These are phyloP conservation scores for Monosporascus cannonballus DNA, from an alignment of 2,329 filamentous ascomycete genomes.

Conservation along the genomic window DNA sequence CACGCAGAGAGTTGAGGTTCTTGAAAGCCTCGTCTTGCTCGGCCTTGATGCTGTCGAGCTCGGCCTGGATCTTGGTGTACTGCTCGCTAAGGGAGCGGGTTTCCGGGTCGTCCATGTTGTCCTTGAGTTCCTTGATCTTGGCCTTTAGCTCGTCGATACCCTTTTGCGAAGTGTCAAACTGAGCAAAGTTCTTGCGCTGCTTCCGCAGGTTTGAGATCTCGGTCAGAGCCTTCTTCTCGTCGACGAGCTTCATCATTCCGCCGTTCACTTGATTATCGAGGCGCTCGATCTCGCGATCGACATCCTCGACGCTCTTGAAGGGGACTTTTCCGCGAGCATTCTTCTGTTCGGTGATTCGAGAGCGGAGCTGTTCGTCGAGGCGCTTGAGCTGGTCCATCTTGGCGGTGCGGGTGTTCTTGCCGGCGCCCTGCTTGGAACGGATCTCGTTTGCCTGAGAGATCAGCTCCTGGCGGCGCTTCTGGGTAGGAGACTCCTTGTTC, in stretches of 20 bases:
- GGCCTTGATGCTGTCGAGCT: conserved; percentile 84
- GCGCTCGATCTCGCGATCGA: conserved; percentile 74
- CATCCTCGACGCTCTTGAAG: conserved; percentile 83
- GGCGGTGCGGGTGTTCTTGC: conserved; percentile 73
- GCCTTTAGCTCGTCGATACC: conserved; percentile 80
- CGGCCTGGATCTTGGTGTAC: conserved; percentile 78
- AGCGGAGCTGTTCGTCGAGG: conserved; percentile 83
- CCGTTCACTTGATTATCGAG: conserved; percentile 83
- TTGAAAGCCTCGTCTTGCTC: conserved; percentile 91
- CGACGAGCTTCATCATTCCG: conserved; percentile 89
- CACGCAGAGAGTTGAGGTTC: conserved; percentile 74
- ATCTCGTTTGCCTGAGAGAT: conserved; percentile 78
- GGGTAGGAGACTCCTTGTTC: conserved; percentile 69
- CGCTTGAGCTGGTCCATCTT: conserved; percentile 89
- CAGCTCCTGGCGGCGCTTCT: conserved; percentile 81
- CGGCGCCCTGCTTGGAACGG: conserved; percentile 76
- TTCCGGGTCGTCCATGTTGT: conserved; percentile 85
- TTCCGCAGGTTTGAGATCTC: conserved; percentile 82
- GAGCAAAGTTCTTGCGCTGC: conserved; percentile 83
- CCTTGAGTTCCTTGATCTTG: conserved; percentile 84
- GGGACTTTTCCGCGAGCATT: conserved; percentile 69
- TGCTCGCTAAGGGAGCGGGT: conserved; percentile 80
- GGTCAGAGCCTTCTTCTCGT: conserved; percentile 88
- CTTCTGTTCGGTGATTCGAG: conserved; percentile 82
- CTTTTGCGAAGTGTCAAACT: conserved; percentile 81